A percentile compares a stretch with the other conserved stretches of the same genome.
Evolutionary conservation across 2,329 filamentous ascomycete genomes (phyloP).

Genomic region (Didymella keratinophila): DNA sequence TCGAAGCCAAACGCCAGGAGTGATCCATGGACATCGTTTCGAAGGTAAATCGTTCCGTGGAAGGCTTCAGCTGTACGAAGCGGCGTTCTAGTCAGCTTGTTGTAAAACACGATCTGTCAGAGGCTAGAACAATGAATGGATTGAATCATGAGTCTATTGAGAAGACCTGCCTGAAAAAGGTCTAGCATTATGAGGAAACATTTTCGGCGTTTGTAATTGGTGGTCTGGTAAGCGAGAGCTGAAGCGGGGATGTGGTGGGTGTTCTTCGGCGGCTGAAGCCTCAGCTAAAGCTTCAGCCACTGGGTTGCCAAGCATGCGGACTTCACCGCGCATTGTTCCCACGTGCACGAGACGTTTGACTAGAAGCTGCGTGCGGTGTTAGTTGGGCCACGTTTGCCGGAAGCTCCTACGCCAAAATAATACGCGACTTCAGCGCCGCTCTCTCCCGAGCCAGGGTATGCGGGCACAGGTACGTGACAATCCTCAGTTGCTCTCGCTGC

Average conservation of each 20-base stretch:
- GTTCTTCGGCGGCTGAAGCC: background rate
- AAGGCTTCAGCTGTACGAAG: background rate
- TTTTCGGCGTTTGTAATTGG: background rate
- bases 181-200: background rate
- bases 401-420: background rate
- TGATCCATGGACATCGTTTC: background rate
- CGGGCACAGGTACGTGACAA: constrained; percentile 21
- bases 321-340: background rate
- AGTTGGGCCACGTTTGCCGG: background rate
- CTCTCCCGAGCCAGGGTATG: constrained; percentile 18
- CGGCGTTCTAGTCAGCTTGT: background rate
- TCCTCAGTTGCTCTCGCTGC: constrained; percentile 14
- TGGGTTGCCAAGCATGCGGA: background rate
- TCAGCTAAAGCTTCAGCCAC: background rate
- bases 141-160: background rate
- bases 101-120: background rate
- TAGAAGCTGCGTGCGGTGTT: background rate
- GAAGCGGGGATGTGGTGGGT: background rate
- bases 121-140: background rate
- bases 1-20: background rate
- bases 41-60: background rate
- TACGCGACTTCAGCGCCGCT: background rate
- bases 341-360: background rate
- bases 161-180: background rate
- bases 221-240: background rate